A percentile compares a stretch with the other conserved stretches of the same genome.
These are phyloP conservation scores for Talaromyces amestolkiae DNA, from an alignment of 2,329 filamentous ascomycete genomes.

Conservation along the genomic window DNA sequence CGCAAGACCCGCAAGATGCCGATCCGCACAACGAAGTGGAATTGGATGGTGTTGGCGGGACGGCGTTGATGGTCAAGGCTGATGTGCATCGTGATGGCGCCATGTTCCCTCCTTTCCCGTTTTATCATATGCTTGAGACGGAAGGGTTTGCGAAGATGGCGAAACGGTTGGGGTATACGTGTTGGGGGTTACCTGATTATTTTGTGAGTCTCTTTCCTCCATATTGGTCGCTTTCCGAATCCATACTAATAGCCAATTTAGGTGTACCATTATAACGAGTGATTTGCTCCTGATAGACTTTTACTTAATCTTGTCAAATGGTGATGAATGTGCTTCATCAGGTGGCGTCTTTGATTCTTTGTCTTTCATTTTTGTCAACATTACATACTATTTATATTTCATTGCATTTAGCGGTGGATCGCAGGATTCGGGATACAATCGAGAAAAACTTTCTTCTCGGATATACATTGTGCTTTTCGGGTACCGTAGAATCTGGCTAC, in stretches of 20 bases:
- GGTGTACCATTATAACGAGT: constrained; percentile 92
- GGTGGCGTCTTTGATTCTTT: background rate
- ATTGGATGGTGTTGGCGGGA: constrained; percentile 91
- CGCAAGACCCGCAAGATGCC: constrained; percentile 41
- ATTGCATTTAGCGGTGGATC: constrained; percentile 15
- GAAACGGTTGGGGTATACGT: constrained; percentile 76
- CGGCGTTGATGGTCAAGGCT: constrained; percentile 87
- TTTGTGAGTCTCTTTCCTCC: constrained; percentile 61
- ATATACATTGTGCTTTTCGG: background rate
- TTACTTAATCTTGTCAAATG: background rate
- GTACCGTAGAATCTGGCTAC: too few relatives aligned
- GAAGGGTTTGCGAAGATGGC: constrained; percentile 99
- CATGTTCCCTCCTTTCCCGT: constrained; percentile 96
- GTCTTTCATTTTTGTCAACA: background rate
- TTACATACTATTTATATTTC: constrained; percentile 8
- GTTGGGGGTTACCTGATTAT: constrained; percentile 92
- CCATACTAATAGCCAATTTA: constrained; percentile 34
- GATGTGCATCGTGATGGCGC: constrained; percentile 95
- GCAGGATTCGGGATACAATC: background rate
- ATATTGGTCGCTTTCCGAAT: background rate
- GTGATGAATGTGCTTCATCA: background rate
- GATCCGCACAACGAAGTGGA: constrained; percentile 65
- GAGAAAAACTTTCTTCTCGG: background rate
- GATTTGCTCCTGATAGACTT: constrained; percentile 28
- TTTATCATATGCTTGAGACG: constrained; percentile 96